phyloP scores from a whole-genome alignment of 2,329 filamentous ascomycete genomes.

The Cladobotryum protrusum region DNA sequence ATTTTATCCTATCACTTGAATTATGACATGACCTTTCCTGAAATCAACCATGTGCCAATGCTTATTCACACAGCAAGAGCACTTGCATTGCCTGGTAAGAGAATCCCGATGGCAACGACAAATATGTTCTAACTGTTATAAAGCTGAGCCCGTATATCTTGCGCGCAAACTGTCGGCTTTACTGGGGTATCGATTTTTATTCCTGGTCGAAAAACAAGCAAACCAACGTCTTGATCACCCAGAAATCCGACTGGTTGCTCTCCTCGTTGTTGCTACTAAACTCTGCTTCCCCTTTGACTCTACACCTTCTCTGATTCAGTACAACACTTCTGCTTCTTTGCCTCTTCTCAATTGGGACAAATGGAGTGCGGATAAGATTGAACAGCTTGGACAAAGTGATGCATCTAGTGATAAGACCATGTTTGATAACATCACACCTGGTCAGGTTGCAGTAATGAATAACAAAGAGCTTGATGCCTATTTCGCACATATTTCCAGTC shows the following conservation, averaged over 20 bases:
- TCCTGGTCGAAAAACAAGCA: constrained; percentile 41
- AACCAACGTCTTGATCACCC: constrained; percentile 56
- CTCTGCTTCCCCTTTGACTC: constrained; percentile 70
- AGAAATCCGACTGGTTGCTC: constrained; percentile 65
- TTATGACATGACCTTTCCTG: constrained; percentile 65
- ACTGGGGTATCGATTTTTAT: constrained; percentile 48
- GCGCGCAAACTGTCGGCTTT: constrained; percentile 39
- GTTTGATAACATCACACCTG: constrained; percentile 51
- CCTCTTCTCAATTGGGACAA: constrained; percentile 58
- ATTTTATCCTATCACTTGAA: constrained; percentile 58
- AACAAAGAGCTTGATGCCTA: constrained; percentile 59
- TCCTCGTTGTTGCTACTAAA: constrained; percentile 72
- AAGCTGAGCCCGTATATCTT: constrained; percentile 47
- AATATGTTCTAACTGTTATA: constrained; percentile 21
- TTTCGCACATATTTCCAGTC: constrained; percentile 38
- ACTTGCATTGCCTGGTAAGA: constrained; percentile 66
- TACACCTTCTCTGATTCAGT: constrained; percentile 33
- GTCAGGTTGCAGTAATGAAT: constrained; percentile 57
- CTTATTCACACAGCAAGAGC: constrained; percentile 64
- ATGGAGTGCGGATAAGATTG: constrained; percentile 54
- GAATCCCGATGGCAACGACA: too few relatives aligned
- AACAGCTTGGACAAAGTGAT: constrained; percentile 13
- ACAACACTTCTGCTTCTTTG: constrained; percentile 7
- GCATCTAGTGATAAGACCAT: constrained; percentile 18
- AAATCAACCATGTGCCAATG: constrained; percentile 63